phyloP scores from a whole-genome alignment of 2,329 filamentous ascomycete genomes.

The Trichoderma gracile region DNA sequence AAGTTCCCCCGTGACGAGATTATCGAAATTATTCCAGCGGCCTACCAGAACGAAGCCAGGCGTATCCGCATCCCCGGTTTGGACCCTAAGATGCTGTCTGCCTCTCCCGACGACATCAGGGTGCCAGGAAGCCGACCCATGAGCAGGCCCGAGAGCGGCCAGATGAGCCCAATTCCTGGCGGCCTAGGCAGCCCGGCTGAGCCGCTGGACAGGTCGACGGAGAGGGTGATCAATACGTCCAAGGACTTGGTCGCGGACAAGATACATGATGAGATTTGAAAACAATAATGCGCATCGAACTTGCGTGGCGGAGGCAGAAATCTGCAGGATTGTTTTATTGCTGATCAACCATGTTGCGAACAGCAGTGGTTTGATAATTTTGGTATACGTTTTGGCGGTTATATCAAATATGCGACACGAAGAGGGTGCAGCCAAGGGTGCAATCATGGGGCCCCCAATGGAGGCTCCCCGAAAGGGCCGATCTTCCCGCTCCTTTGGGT shows the following conservation, averaged over 20 bases:
- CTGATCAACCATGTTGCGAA: not conserved
- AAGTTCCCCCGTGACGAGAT: conserved; percentile 96
- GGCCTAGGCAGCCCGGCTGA: conserved; percentile 50
- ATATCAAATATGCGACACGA: not conserved
- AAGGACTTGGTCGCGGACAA: conserved; percentile 55
- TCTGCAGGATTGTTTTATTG: not conserved
- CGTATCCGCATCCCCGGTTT: conserved; percentile 79
- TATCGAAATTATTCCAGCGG: conserved; percentile 96
- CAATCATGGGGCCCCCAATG: not conserved
- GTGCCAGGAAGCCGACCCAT: conserved; percentile 53
- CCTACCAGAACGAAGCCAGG: conserved; percentile 94
- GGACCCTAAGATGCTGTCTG: conserved; percentile 67
- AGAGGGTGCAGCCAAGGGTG: not conserved
- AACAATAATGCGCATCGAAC: conserved; percentile 8
- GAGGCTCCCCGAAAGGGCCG: not conserved
- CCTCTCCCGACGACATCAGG: conserved; percentile 77
- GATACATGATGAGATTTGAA: conserved; percentile 53
- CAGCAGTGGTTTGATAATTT: not conserved
- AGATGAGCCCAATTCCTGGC: conserved; percentile 52
- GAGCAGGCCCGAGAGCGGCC: conserved; percentile 37
- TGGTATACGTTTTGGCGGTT: not conserved
- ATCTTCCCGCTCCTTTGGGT: conserved; percentile 6
- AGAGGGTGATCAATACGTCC: conserved; percentile 52
- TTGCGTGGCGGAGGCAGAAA: not conserved
- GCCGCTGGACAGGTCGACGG: conserved; percentile 46